Evolutionary conservation across 2,329 filamentous ascomycete species (phyloP).

Genomic region (Cladophialophora carrionii): DNA sequence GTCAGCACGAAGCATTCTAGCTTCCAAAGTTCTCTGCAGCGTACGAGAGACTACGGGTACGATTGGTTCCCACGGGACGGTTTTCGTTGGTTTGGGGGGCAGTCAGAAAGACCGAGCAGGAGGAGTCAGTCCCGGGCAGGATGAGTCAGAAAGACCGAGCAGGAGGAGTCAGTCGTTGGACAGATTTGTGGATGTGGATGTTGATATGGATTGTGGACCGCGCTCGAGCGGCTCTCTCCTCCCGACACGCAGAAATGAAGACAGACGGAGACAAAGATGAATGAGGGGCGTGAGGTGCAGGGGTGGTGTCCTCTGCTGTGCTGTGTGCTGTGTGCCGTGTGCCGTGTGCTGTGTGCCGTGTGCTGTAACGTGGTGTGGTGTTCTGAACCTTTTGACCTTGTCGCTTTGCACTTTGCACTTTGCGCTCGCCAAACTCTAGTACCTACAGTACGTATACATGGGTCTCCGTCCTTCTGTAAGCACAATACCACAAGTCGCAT

Average conservation of each 20-base stretch:
- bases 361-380: background rate
- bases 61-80: too few relatives aligned
- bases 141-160: too few relatives aligned
- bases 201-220: too few relatives aligned
- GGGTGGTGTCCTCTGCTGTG: background rate
- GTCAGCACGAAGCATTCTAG: constrained; percentile 28
- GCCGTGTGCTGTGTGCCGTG: background rate
- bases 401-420: background rate
- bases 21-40: background rate
- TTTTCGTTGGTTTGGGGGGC: too few relatives aligned
- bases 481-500: too few relatives aligned
- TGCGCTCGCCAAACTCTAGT: background rate
- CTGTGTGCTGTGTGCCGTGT: background rate
- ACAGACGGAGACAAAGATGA: background rate
- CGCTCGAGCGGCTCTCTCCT: background rate
- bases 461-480: background rate
- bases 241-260: background rate
- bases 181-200: too few relatives aligned
- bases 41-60: background rate
- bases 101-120: too few relatives aligned
- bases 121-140: too few relatives aligned
- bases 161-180: too few relatives aligned
- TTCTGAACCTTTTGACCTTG: too few relatives aligned
- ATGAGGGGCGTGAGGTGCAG: background rate
- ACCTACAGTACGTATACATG: background rate